A percentile compares a stretch with the other conserved stretches of the same genome.
Evolutionary conservation across 108 stramenopile species (phyloP).

Genomic region (Nannochloropsis salina): DNA sequence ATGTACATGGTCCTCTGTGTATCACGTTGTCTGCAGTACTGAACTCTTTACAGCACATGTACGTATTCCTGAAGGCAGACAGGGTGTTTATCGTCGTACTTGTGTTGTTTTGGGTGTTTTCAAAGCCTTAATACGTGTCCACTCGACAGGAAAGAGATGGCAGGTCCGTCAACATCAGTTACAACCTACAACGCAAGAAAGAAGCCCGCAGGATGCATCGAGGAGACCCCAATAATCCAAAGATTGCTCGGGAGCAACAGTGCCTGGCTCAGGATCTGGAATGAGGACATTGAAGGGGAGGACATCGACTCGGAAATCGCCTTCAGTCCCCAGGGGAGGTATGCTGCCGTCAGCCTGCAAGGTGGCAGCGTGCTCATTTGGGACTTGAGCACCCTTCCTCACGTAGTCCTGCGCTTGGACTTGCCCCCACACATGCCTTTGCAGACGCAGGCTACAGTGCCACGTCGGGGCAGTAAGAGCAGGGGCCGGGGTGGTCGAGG

Average conservation of each 20-base stretch:
- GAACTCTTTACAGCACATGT: no score
- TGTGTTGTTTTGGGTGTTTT: no score
- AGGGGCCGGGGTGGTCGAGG: not conserved
- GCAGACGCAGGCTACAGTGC: not conserved
- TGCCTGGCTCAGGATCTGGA: not conserved
- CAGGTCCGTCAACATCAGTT: not conserved
- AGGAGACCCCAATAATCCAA: not conserved
- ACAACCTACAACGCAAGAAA: not conserved
- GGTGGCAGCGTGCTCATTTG: conserved; percentile 13
- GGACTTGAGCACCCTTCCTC: conserved; percentile 12
- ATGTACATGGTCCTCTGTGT: no score
- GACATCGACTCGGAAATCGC: conserved; percentile 11
- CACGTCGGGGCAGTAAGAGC: not conserved
- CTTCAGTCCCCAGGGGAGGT: not conserved
- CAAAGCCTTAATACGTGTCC: no score
- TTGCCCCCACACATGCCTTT: not conserved
- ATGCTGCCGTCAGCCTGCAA: conserved; percentile 14
- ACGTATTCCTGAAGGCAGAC: no score
- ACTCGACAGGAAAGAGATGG: not conserved
- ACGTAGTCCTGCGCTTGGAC: not conserved
- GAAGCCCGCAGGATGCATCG: not conserved
- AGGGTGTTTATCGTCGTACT: no score
- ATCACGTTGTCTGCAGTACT: no score
- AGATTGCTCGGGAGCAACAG: not conserved
- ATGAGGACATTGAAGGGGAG: not conserved